These are phyloP conservation scores for Cercospora sp. DNA, from an alignment of 2,329 filamentous ascomycete species.

Conservation along the genomic window DNA sequence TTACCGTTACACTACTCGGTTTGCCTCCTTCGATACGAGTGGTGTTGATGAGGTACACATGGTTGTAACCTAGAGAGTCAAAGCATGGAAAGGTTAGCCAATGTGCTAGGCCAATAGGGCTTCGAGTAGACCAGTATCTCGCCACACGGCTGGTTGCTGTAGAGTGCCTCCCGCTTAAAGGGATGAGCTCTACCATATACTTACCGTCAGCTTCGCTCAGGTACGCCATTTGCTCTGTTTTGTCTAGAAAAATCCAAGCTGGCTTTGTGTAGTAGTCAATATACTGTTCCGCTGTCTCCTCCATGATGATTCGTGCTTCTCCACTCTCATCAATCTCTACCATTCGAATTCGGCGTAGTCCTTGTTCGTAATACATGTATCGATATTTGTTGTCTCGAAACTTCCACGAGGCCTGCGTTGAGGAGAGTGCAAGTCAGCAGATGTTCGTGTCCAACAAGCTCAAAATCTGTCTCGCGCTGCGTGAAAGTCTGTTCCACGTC, in stretches of 20 bases:
- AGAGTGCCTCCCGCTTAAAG: not conserved
- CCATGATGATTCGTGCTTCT: not conserved
- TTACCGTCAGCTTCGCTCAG: slow-evolving; percentile 9
- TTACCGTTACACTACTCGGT: not conserved
- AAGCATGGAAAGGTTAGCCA: not conserved
- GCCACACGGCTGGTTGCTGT: not conserved
- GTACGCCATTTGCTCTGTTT: slow-evolving; percentile 10
- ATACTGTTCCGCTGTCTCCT: slow-evolving; percentile 5
- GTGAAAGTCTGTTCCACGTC: not conserved
- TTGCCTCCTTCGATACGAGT: not conserved
- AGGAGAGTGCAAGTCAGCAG: not conserved
- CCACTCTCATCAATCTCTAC: slow-evolving; percentile 10
- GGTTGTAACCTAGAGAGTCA: not conserved
- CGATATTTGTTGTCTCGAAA: slow-evolving; percentile 7
- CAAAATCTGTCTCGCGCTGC: not conserved
- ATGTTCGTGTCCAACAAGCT: not conserved
- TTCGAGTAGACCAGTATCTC: not conserved
- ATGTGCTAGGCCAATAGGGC: not conserved
- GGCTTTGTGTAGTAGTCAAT: slow-evolving; percentile 10
- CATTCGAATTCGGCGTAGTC: not conserved
- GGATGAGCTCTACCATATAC: not conserved
- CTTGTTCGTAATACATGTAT: slow-evolving; percentile 12
- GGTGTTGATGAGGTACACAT: slow-evolving; percentile 14
- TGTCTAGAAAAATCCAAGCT: slow-evolving; percentile 8
- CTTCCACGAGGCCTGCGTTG: slow-evolving; percentile 3